Conservation (phyloP, 495 filamentous ascomycete species). For the Penicillium robsamsonii region DNA sequence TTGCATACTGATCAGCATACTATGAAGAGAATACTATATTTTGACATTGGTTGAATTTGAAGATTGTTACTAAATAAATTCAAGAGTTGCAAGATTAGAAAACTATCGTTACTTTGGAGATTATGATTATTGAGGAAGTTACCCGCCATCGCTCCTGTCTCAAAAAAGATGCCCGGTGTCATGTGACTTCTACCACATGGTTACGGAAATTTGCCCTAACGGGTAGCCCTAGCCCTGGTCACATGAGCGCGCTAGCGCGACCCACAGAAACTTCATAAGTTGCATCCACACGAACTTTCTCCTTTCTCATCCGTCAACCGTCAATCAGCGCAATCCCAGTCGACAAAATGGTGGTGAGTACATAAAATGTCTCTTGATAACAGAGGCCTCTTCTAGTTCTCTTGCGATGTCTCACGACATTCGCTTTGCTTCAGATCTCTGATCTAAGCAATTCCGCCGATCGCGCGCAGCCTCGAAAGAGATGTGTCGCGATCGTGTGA, state of each 20-base stretch:
- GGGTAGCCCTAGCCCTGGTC: conserved; percentile 27
- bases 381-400: conserved; percentile 34
- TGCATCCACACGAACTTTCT: conserved; percentile 21
- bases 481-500: conserved; percentile 54
- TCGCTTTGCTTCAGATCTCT: conserved; percentile 33
- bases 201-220: conserved; percentile 1
- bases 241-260: conserved; percentile 38
- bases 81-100: background rate
- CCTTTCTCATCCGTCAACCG: conserved; percentile 40
- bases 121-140: background rate
- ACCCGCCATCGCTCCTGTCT: background rate
- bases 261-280: conserved; percentile 37
- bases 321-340: conserved; percentile 46
- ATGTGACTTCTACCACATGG: conserved; percentile 20
- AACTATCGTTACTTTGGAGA: no score
- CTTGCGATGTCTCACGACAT: conserved; percentile 37
- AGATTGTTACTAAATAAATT: background rate
- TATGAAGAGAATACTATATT: background rate
- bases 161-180: background rate
- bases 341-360: conserved; percentile 56
- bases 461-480: conserved; percentile 35
- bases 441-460: conserved; percentile 45
- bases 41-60: background rate
- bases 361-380: conserved; percentile 29
- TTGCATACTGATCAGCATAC: background rate